Base-by-base conservation (phyloP, 1,284 basidiomycete genomes). In the Cystobasidium slooffiae region DNA sequence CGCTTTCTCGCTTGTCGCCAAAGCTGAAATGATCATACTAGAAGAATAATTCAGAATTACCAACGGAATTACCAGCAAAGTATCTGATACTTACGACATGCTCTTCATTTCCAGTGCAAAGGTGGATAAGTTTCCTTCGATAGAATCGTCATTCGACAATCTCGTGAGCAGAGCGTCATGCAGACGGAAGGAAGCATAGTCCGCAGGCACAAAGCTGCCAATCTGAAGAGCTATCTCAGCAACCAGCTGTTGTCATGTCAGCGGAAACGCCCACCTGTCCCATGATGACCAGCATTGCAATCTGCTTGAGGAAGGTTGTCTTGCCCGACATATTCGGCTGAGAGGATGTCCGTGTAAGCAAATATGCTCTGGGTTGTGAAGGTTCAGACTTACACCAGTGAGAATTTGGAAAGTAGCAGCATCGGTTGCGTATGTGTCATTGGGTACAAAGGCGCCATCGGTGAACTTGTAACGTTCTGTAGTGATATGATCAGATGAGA, bases 31-130 rank as follows among this genome's bases (percentile, higher is more conserved):
- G 53, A 73, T 73, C 70, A 73, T 73, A 14, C 70, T 73, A 39
- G 24, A 5, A 52, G 22, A 10, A 5, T 18, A n/a, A 7, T 16
- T 47, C 8, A 61, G 41, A 44, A 37, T 18, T 16, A 0, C 91
- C 22, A 31, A 37, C 44, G 41, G 58, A 1, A 18, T 41, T 12
- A 22, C 18, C 41, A 31, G 39, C 39, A 55, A 49, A 9, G 12
- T 51, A 1, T 41, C 12, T 20, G 10, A 16, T 9, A 58, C 62
- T 53, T 37, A 7, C 75, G 74, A 89, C 41, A 89, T 89, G 0
- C 91, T 89, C 0, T 90, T 88, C 92, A 97, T 97, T 82, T 97
- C 94, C 74, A 88, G 89, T 0, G 93, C 92, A 82, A 97, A 97
- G 0, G 94, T 97, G 77, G 94, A 96, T 16, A 97, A 82, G 69